Evolutionary conservation across 2,329 filamentous ascomycete species (phyloP).

Genomic region (Fusarium chlamydosporum): DNA sequence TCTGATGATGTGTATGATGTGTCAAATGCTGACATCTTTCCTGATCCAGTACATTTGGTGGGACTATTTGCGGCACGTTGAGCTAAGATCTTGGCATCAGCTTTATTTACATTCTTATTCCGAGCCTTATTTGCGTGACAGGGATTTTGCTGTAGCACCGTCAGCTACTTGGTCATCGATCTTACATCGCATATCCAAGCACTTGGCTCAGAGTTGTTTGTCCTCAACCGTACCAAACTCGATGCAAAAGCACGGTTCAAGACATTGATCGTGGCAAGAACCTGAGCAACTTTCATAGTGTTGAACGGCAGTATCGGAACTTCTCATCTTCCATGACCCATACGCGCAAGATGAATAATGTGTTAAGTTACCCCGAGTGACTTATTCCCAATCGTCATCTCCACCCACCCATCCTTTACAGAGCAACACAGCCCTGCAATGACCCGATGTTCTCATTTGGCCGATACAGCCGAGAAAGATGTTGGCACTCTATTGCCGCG

Average conservation of each 20-base stretch:
- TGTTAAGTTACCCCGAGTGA: neutral
- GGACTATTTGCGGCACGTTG: slow-evolving; percentile 1
- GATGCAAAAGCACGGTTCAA: neutral
- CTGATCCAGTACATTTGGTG: neutral
- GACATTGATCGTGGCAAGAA: neutral
- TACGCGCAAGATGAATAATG: neutral
- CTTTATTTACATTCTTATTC: slow-evolving; percentile 19
- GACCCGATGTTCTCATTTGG: neutral
- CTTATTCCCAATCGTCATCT: neutral
- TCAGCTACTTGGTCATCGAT: slow-evolving; percentile 2
- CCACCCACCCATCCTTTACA: neutral
- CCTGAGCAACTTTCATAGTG: no score
- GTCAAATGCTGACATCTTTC: neutral
- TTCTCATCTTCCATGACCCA: neutral
- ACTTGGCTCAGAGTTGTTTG: slow-evolving; percentile 3
- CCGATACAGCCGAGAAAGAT: neutral
- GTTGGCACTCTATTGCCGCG: slow-evolving; percentile 9
- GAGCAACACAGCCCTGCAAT: slow-evolving; percentile 25
- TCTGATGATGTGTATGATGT: neutral
- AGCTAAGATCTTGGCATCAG: slow-evolving; percentile 9
- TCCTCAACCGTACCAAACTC: neutral
- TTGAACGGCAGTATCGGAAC: neutral
- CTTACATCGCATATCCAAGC: slow-evolving; percentile 4
- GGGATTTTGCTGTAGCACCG: slow-evolving; percentile 6
- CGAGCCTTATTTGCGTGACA: slow-evolving; percentile 14